These are phyloP conservation scores for Corchorus olitorius DNA, from an alignment of 345 rosid genomes.

Conservation along the genomic window DNA sequence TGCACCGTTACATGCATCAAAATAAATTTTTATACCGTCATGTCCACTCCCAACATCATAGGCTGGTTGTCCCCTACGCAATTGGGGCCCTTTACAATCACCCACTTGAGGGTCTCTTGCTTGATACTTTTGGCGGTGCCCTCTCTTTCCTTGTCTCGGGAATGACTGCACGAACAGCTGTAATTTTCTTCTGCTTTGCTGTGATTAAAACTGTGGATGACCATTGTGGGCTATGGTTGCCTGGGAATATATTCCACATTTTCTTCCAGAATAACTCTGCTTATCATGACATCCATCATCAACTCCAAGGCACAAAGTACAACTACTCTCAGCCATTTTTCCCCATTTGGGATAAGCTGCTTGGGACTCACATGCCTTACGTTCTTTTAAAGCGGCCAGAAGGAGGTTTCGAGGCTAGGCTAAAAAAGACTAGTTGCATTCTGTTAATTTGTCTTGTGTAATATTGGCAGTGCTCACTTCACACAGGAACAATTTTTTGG, in stretches of 20 bases:
- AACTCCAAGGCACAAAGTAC: conserved; percentile 64
- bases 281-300: conserved; percentile 77
- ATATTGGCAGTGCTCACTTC: conserved; percentile 22
- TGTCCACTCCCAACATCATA: conserved; percentile 73
- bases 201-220: conserved; percentile 68
- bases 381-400: conserved; percentile 53
- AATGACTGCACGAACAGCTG: conserved; percentile 72
- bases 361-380: conserved; percentile 71
- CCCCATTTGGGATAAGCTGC: conserved; percentile 68
- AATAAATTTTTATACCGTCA: conserved; percentile 71
- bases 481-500: conserved; percentile 16
- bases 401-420: conserved; percentile 73
- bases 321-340: conserved; percentile 86
- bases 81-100: conserved; percentile 75
- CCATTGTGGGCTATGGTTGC: conserved; percentile 73
- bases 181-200: conserved; percentile 67
- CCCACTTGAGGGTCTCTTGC: conserved; percentile 69
- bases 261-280: conserved; percentile 65
- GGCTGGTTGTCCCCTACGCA: conserved; percentile 68
- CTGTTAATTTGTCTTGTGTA: conserved; percentile 15
- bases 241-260: conserved; percentile 66
- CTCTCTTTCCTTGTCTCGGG: conserved; percentile 67
- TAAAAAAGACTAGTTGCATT: conserved; percentile 47
- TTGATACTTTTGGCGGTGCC: conserved; percentile 73
- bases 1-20: conserved; percentile 72